phyloP scores from a whole-genome alignment of 2,329 filamentous ascomycete genomes.

The Elsinoe arachidis region DNA sequence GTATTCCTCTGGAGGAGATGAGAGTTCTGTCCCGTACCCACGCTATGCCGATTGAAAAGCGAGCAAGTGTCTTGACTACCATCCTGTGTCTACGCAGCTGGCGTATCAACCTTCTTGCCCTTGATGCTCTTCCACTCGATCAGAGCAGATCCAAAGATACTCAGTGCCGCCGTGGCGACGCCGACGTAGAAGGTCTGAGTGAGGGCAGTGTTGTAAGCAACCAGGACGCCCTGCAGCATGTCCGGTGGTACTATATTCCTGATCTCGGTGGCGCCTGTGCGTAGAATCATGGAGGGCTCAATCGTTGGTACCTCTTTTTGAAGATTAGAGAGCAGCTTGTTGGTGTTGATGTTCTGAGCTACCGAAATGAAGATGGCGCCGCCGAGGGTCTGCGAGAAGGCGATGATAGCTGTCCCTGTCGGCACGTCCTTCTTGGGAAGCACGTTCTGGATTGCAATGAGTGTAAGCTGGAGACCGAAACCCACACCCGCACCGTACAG shows the following conservation, averaged over 20 bases:
- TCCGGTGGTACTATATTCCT: conserved; percentile 43
- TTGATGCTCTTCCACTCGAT: conserved; percentile 59
- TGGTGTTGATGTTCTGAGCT: conserved; percentile 44
- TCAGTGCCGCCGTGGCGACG: conserved; percentile 45
- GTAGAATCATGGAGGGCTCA: conserved; percentile 34
- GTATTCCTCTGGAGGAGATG: too few relatives aligned
- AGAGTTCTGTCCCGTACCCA: too few relatives aligned
- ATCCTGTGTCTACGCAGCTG: not conserved
- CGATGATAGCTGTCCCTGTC: conserved; percentile 41
- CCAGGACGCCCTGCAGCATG: conserved; percentile 46
- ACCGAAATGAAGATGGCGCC: conserved; percentile 43
- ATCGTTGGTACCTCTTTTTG: conserved; percentile 34
- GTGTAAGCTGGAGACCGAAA: conserved; percentile 39
- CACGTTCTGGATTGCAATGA: conserved; percentile 40
- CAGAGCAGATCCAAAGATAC: conserved; percentile 45
- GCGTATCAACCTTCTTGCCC: conserved; percentile 37
- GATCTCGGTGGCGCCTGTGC: conserved; percentile 51
- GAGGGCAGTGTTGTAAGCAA: conserved; percentile 56
- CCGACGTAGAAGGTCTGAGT: conserved; percentile 53
- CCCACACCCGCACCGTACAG: conserved; percentile 35
- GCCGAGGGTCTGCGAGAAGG: conserved; percentile 42
- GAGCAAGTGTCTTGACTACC: too few relatives aligned
- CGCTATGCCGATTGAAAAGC: too few relatives aligned
- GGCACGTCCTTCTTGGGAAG: conserved; percentile 37
- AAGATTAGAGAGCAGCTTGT: conserved; percentile 37